Conservation (phyloP, 441 rosid species). For the Isatis lusitanica region DNA sequence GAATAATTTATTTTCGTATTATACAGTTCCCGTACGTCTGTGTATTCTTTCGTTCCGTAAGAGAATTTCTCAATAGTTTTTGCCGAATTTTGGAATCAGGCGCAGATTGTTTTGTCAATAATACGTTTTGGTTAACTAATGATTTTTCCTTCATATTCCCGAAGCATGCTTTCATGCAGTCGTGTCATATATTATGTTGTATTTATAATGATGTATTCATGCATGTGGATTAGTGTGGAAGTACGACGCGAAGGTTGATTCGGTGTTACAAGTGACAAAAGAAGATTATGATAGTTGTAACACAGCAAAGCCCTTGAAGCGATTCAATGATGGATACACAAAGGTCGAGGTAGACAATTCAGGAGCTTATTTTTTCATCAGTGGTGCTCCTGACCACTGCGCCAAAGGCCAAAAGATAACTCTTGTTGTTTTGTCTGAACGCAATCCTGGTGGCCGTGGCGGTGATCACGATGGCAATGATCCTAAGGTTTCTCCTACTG, state of each 20-base stretch:
- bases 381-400: constrained; percentile 54
- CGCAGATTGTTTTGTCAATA: no score
- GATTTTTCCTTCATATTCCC: neutral
- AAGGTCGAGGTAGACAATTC: constrained; percentile 43
- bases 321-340: constrained; percentile 44
- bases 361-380: constrained; percentile 58
- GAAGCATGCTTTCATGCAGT: neutral
- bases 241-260: constrained; percentile 49
- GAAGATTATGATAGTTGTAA: constrained; percentile 47
- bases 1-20: no score
- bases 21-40: no score
- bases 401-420: constrained; percentile 50
- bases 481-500: constrained; percentile 28
- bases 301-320: constrained; percentile 39
- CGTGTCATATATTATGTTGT: neutral
- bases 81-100: no score
- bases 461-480: neutral
- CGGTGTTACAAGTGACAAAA: constrained; percentile 54
- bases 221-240: constrained; percentile 43
- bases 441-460: constrained; percentile 20
- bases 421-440: constrained; percentile 45
- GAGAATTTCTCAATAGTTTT: no score
- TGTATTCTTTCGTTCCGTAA: no score
- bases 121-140: neutral
- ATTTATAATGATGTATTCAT: neutral